Base-by-base conservation (phyloP, 2,329 filamentous ascomycete species). In the Didymella segeticola region DNA sequence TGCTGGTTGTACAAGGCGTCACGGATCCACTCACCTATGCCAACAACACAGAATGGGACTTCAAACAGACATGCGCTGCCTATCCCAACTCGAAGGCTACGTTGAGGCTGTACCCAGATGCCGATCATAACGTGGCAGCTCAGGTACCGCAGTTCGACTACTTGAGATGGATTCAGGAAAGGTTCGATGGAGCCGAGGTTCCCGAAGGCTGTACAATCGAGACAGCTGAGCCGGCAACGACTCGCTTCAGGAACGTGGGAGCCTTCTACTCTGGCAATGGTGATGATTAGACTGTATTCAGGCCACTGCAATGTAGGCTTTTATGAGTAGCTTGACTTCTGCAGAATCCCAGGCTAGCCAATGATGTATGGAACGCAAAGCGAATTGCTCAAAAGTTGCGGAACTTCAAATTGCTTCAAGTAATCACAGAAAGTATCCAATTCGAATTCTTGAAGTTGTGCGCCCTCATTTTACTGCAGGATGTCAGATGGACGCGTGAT, bases 21-120 rank as follows among this genome's bases (percentile, higher is more conserved):
- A 39, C 37, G 0, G 63, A 66, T 29, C 23, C 36, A 4, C 41
- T 64, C 10, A 53, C 51, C 1, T 64, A 66, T 33, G 58, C 57
- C 11, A 61, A 62, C 23, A 65, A 64, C 17, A 63, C 60, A 4
- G 53, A 60, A 37, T 56, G 25, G 36, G 60, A 67, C 42, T 65
- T 65, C 33, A 60, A 62, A 41, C 56, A 54, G 20, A 66, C 63
- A 5, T 64, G 60, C 48, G 30, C 23, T 6, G 19, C 58, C 2
- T 63, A 46, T 33, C 55, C 60, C 4, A 43, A 57, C 19, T 58
- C 43, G 3, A 48, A 36, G 4, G 60, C 58, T 10, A 53, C 38
- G n/a, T 26, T 64, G 20, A 31, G 43, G 27, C 38, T 64, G 31
- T 64, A 64, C 47, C 63, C 62, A 2, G 63, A 53, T 12, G 17